phyloP scores from a whole-genome alignment of 148 eudicot species.

The Fagopyrum homotropicum region DNA sequence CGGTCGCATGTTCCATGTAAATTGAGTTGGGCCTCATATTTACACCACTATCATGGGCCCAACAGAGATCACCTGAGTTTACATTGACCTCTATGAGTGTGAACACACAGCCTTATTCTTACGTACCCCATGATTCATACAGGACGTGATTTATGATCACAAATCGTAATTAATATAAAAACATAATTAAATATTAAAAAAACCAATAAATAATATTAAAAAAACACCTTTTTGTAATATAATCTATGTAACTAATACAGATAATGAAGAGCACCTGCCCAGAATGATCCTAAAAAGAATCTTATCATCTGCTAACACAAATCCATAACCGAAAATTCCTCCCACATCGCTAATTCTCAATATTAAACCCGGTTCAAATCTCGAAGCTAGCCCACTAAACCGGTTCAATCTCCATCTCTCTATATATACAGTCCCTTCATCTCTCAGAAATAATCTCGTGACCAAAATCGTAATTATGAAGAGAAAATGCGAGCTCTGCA shows the following conservation, averaged over 20 bases:
- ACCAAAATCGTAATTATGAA: slow-evolving; percentile 13
- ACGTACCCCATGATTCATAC: neutral
- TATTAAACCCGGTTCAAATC: neutral
- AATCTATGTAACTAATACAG: neutral
- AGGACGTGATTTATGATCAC: neutral
- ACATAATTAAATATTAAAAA: neutral
- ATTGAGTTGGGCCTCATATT: neutral
- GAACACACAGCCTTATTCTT: neutral
- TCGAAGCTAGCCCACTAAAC: neutral
- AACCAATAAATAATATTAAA: neutral
- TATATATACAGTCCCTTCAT: neutral
- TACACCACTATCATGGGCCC: neutral
- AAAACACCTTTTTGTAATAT: neutral
- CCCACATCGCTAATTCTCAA: neutral
- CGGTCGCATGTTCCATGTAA: neutral
- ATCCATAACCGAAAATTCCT: neutral
- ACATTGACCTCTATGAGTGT: neutral
- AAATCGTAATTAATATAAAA: neutral
- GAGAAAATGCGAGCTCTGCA: slow-evolving; percentile 43
- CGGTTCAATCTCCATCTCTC: neutral
- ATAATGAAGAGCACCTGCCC: slow-evolving; percentile 4
- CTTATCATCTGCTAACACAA: slow-evolving; percentile 2
- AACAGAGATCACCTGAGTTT: neutral
- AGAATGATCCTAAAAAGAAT: neutral
- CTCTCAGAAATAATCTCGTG: neutral